phyloP scores from a whole-genome alignment of 495 filamentous ascomycete genomes.

The Aspergillus sclerotiicarbonarius region DNA sequence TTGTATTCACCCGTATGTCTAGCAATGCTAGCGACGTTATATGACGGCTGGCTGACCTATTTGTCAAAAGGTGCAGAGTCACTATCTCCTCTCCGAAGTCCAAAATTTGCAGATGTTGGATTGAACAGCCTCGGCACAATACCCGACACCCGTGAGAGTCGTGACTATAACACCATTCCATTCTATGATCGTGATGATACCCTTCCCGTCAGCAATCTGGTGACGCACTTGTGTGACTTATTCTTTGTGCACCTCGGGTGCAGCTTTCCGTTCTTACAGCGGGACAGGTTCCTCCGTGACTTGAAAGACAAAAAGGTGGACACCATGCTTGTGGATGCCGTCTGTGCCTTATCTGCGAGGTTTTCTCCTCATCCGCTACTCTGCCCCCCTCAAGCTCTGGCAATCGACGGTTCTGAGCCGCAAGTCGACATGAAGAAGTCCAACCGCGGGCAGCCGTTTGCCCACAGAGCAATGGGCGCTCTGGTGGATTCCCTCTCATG shows the following conservation, averaged over 20 bases:
- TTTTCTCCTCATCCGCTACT: constrained; percentile 71
- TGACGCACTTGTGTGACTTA: constrained; percentile 68
- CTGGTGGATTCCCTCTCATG: constrained; percentile 75
- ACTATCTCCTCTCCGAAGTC: constrained; percentile 36
- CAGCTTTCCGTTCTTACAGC: constrained; percentile 77
- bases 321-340: constrained; percentile 80
- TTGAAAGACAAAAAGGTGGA: constrained; percentile 77
- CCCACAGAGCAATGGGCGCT: constrained; percentile 69
- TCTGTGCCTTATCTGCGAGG: constrained; percentile 77
- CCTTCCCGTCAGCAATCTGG: constrained; percentile 65
- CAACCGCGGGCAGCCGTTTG: constrained; percentile 64
- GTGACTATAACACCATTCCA: constrained; percentile 65
- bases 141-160: constrained; percentile 40
- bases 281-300: constrained; percentile 63
- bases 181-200: constrained; percentile 73
- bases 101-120: constrained; percentile 27
- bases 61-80: constrained; percentile 25
- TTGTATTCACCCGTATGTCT: no score
- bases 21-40: not conserved
- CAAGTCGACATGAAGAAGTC: constrained; percentile 45
- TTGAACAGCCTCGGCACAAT: constrained; percentile 26
- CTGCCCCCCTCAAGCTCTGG: constrained; percentile 47
- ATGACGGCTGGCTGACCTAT: constrained; percentile 10
- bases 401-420: constrained; percentile 47
- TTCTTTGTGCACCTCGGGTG: constrained; percentile 79